These are phyloP conservation scores for Pseudocercospora cruenta DNA, from an alignment of 2,329 filamentous ascomycete genomes.

Conservation along the genomic window DNA sequence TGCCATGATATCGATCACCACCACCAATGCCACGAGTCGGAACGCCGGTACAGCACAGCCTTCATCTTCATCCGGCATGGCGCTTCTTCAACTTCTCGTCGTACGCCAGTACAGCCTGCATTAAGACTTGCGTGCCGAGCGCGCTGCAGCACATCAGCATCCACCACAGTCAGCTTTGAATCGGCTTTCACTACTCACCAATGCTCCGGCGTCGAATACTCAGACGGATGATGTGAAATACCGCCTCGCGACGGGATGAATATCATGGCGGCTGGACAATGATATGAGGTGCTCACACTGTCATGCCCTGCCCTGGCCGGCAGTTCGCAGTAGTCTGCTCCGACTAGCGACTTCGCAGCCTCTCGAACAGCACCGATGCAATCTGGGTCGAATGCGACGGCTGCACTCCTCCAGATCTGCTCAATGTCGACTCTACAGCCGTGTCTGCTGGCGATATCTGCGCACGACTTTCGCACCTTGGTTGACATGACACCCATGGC, in stretches of 20 bases:
- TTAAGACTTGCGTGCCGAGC: slow-evolving; percentile 32
- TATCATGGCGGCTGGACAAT: slow-evolving; percentile 39
- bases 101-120: slow-evolving; percentile 36
- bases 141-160: slow-evolving; percentile 11
- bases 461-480: neutral
- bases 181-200: slow-evolving; percentile 6
- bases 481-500: neutral
- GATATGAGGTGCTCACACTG: slow-evolving; percentile 34
- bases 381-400: slow-evolving; percentile 31
- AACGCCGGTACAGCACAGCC: too few relatives aligned
- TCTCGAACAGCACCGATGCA: slow-evolving; percentile 30
- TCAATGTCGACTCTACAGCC: slow-evolving; percentile 18
- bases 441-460: neutral
- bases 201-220: slow-evolving; percentile 33
- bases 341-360: slow-evolving; percentile 32
- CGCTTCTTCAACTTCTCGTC: slow-evolving; percentile 27
- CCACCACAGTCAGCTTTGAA: neutral
- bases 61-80: too few relatives aligned
- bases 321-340: slow-evolving; percentile 20
- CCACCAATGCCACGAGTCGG: too few relatives aligned
- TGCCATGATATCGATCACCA: too few relatives aligned
- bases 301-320: slow-evolving; percentile 33
- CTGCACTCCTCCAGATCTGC: slow-evolving; percentile 28
- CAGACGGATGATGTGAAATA: slow-evolving; percentile 32
- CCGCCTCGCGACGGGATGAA: slow-evolving; percentile 37